Percentiles rank a stretch among this genome's conserved stretches.
phyloP scores from a whole-genome alignment of 805 yeast species.

The Candida anglica region DNA sequence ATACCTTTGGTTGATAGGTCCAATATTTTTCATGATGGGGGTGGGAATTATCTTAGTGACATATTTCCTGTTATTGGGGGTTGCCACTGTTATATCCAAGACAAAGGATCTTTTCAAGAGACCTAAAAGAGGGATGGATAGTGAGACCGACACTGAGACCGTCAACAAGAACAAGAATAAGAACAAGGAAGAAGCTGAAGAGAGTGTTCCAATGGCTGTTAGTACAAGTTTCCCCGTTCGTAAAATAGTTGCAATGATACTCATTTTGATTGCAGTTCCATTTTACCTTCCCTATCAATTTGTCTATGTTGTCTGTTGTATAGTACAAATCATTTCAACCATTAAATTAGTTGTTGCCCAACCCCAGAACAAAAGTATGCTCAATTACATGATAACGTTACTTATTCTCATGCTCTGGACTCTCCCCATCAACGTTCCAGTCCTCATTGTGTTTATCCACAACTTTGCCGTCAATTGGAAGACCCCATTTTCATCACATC shows the following conservation, averaged over 20 bases:
- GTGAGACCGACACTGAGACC: slow-evolving; percentile 5
- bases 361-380: slow-evolving; percentile 20
- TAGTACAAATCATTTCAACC: slow-evolving; percentile 56
- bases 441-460: slow-evolving; percentile 76
- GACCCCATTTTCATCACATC: slow-evolving; percentile 84
- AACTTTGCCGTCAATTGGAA: slow-evolving; percentile 74
- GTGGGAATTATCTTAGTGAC: slow-evolving; percentile 38
- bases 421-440: slow-evolving; percentile 74
- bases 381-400: slow-evolving; percentile 61
- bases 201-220: slow-evolving; percentile 6
- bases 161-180: too few species aligned
- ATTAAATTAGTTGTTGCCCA: slow-evolving; percentile 22
- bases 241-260: slow-evolving; percentile 26
- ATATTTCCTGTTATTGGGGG: slow-evolving; percentile 18
- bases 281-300: slow-evolving; percentile 79
- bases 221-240: slow-evolving; percentile 3
- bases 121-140: slow-evolving; percentile 12
- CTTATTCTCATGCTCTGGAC: slow-evolving; percentile 72
- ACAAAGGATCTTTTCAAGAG: too few species aligned
- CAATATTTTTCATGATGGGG: slow-evolving; percentile 48
- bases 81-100: slow-evolving; percentile 7
- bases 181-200: neutral
- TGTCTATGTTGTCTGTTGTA: slow-evolving; percentile 57
- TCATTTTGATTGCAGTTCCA: slow-evolving; percentile 44
- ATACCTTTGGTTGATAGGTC: slow-evolving; percentile 54